phyloP scores from a whole-genome alignment of 768 basidiomycete species.

The Lactarius quietus region DNA sequence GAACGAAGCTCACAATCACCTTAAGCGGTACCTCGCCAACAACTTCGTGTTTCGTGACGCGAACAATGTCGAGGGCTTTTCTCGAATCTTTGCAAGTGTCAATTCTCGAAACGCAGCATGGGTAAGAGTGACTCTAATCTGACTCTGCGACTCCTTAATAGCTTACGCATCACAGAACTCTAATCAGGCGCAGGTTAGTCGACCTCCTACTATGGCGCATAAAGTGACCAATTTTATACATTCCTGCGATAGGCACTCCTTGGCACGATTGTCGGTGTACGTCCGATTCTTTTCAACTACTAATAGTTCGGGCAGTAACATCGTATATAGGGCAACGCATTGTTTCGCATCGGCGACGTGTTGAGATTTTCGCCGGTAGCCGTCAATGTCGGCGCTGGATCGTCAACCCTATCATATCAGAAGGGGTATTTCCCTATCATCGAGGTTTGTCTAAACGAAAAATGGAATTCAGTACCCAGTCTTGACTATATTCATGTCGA shows the following conservation, averaged over 20 bases:
- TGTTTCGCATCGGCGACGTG: slow-evolving; percentile 34
- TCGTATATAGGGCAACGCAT: slow-evolving; percentile 28
- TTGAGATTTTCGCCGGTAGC: slow-evolving; percentile 29
- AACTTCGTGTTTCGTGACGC: slow-evolving; percentile 29
- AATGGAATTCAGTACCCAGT: background rate
- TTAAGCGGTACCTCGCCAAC: slow-evolving; percentile 28
- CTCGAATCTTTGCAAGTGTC: slow-evolving; percentile 29
- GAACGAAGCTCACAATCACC: slow-evolving; percentile 30
- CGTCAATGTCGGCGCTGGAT: slow-evolving; percentile 18
- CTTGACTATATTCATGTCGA: background rate
- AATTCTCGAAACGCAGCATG: slow-evolving; percentile 29
- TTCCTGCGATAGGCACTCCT: slow-evolving; percentile 29
- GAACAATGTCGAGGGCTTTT: slow-evolving; percentile 30
- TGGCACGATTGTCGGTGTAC: slow-evolving; percentile 27
- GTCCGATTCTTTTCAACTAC: slow-evolving; percentile 2
- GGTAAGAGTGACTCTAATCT: slow-evolving; percentile 19
- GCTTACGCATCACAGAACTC: slow-evolving; percentile 21
- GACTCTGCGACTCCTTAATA: background rate
- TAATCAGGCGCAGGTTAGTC: slow-evolving; percentile 32
- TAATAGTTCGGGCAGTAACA: background rate
- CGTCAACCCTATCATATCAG: slow-evolving; percentile 32
- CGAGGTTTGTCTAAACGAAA: slow-evolving; percentile 28
- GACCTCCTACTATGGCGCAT: too few species aligned
- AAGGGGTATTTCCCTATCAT: slow-evolving; percentile 34
- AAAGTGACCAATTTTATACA: background rate